Conservation (phyloP, 2,329 filamentous ascomycete species). For the Tolypocladium pustulatum region DNA sequence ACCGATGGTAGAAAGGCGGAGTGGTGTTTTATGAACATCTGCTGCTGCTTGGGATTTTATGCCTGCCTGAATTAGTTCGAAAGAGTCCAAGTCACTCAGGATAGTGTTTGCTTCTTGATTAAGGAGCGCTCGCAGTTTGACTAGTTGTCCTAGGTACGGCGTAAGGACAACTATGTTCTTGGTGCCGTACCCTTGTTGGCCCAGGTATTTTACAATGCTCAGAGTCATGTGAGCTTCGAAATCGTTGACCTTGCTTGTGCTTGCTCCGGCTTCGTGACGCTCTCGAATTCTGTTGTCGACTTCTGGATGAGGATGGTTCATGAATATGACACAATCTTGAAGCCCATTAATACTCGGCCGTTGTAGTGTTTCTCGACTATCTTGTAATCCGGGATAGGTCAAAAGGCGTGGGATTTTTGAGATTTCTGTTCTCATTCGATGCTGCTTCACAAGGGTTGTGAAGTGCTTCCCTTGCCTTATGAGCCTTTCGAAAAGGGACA, state of each 20-base stretch:
- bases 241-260: conserved; percentile 45
- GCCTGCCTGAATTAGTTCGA: conserved; percentile 49
- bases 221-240: conserved; percentile 60
- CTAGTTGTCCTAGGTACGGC: conserved; percentile 62
- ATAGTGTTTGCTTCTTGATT: conserved; percentile 49
- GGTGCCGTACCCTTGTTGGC: conserved; percentile 59
- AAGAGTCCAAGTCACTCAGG: conserved; percentile 58
- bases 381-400: conserved; percentile 51
- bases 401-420: conserved; percentile 45
- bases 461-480: conserved; percentile 44
- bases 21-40: conserved; percentile 35
- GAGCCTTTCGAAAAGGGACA: conserved; percentile 59
- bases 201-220: conserved; percentile 54
- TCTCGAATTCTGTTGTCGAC: conserved; percentile 41
- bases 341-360: conserved; percentile 45
- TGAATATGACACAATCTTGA: conserved; percentile 49
- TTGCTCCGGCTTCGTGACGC: conserved; percentile 34
- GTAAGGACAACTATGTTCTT: conserved; percentile 58
- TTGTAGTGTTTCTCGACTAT: conserved; percentile 37
- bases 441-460: conserved; percentile 47
- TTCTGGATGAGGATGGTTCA: conserved; percentile 41
- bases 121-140: conserved; percentile 28
- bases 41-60: conserved; percentile 43
- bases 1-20: conserved; percentile 63
- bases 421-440: conserved; percentile 60